Conservation (phyloP, 352 stramenopile species). For the Elongisporangium anandrum region DNA sequence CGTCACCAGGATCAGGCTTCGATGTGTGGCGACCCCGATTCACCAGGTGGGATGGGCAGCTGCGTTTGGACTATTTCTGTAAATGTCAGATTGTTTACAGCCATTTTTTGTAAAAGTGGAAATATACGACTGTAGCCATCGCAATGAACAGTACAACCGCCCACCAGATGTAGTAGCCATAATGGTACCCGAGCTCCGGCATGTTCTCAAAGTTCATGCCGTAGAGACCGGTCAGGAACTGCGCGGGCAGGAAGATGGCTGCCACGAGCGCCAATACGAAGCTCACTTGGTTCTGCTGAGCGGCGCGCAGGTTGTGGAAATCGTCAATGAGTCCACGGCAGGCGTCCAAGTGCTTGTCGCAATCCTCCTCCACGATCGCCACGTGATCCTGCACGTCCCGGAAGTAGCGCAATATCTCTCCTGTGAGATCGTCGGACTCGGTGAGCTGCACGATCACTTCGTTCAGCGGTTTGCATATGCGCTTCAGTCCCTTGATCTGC, state of each 20-base stretch:
- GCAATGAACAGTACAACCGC: conserved; percentile 43
- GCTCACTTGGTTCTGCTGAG: conserved; percentile 70
- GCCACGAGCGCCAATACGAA: conserved; percentile 80
- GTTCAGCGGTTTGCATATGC: conserved; percentile 67
- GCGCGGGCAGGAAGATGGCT: conserved; percentile 75
- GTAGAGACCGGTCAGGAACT: conserved; percentile 87
- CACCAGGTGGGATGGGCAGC: no score
- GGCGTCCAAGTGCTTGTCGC: conserved; percentile 70
- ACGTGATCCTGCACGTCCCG: conserved; percentile 85
- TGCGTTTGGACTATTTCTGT: neutral
- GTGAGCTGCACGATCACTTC: conserved; percentile 69
- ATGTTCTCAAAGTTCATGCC: conserved; percentile 90
- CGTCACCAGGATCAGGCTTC: neutral
- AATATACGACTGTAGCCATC: conserved; percentile 38
- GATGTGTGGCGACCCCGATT: neutral
- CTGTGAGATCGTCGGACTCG: conserved; percentile 66
- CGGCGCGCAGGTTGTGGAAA: conserved; percentile 55
- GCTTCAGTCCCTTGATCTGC: conserved; percentile 70
- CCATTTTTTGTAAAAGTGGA: conserved; percentile 79
- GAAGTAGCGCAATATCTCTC: conserved; percentile 74
- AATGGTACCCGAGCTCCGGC: conserved; percentile 69
- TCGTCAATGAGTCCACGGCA: conserved; percentile 66
- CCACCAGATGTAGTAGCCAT: conserved; percentile 86
- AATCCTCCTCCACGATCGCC: conserved; percentile 74
- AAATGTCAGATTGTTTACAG: conserved; percentile 17